Evolutionary conservation across 768 basidiomycete species (phyloP), one percentile per base, ranked within the genome.

Genomic region (Boletus rex-veris): DNA sequence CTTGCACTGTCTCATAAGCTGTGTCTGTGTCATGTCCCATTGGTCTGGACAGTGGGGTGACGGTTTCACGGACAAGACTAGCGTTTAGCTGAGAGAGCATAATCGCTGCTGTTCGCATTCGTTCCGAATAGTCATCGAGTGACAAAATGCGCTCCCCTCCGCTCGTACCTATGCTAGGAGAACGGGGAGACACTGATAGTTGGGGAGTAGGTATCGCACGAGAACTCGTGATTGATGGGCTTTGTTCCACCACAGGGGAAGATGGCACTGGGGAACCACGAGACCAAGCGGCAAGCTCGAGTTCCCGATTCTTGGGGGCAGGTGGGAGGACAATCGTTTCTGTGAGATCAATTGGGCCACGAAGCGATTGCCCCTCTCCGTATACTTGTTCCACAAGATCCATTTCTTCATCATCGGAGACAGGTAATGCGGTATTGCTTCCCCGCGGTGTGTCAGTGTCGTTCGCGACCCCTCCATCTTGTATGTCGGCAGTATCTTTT

Each of bases 81-180:
- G 92, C 86, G 63, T 94, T 97, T 45, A 99, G 80, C 71, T 99
- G 97, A 2, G 97, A 86, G 28, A 99, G 85, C 97, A 99, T 98
- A 57, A 98, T 87, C 10, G 97, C 97, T 10, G 97, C 97, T 10
- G 94, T 97, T 8, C 92, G 85, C 97, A 99, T 99, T 47, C 97
- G 84, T 60, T 98, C 93, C 1, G 96, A 96, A 73, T 99, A 99
- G 61, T 99, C 96, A 62, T 99, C 96, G 21, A 99, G 75, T 1
- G 94, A 92, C 14, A 98, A 74, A 24, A 58, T 45, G 33, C 37
- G 52, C n/a, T 64, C 62, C n/a, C 47, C 45, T 45, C 47, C 54
- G 19, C 47, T 53, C 16, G 44, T 6, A 35, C 15, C 45, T 3
- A 33, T 47, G 30, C 39, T 46, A 18, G 58, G 45, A 37, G 52